Evolutionary conservation across 176 grass and related monocot genomes (phyloP).

Genomic region (Lolium multiflorum): DNA sequence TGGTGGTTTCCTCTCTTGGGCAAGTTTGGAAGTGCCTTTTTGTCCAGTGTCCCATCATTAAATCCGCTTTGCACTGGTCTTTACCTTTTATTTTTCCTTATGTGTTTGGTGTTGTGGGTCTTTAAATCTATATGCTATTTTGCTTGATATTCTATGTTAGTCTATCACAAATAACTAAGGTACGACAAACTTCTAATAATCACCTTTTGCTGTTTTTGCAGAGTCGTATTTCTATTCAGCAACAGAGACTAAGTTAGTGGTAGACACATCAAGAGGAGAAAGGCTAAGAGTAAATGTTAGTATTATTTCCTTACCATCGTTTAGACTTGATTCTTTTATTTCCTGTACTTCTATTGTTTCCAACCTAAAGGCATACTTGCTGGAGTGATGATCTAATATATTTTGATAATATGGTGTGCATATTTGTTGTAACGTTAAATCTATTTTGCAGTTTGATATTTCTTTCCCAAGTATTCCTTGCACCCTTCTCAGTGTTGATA

Average conservation of each 20-base stretch:
- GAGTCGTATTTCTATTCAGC: slow-evolving; percentile 74
- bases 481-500: slow-evolving; percentile 95
- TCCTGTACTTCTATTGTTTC: slow-evolving; percentile 25
- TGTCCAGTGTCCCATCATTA: neutral
- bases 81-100: neutral
- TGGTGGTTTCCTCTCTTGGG: slow-evolving; percentile 11
- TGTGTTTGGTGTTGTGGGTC: neutral
- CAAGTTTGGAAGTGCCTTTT: slow-evolving; percentile 21
- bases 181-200: neutral
- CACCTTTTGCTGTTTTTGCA: slow-evolving; percentile 50
- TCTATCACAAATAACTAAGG: slow-evolving; percentile 2
- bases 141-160: slow-evolving; percentile 12
- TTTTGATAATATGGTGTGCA: slow-evolving; percentile 13
- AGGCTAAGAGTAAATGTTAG: slow-evolving; percentile 80
- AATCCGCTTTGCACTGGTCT: neutral
- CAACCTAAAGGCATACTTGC: neutral
- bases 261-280: slow-evolving; percentile 99
- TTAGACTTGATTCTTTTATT: slow-evolving; percentile 31
- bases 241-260: slow-evolving; percentile 90
- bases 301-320: slow-evolving; percentile 42
- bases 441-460: slow-evolving; percentile 90
- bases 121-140: neutral
- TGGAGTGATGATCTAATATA: neutral
- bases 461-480: slow-evolving; percentile 88
- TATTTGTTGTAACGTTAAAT: slow-evolving; percentile 41